phyloP scores from a whole-genome alignment of 352 stramenopile species.

The Phytophthora pluvialis region DNA sequence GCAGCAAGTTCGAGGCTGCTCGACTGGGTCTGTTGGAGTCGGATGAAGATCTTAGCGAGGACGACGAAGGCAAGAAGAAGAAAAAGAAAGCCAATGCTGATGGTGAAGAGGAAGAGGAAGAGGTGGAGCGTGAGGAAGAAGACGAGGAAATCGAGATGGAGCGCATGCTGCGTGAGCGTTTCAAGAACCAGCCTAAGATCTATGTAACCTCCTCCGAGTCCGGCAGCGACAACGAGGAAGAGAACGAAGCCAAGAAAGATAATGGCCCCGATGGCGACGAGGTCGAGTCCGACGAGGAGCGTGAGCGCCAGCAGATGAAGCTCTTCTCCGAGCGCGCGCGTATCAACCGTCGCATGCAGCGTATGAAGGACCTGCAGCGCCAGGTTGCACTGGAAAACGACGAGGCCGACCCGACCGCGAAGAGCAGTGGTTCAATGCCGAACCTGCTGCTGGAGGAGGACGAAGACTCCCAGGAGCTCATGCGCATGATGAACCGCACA shows the following conservation, averaged over 20 bases:
- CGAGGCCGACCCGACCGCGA: conserved; percentile 32
- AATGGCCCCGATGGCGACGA: conserved; percentile 52
- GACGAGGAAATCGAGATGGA: conserved; percentile 89
- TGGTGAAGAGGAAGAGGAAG: conserved; percentile 43
- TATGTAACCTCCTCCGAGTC: conserved; percentile 90
- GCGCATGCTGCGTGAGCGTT: conserved; percentile 74
- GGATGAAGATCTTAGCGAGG: conserved; percentile 77
- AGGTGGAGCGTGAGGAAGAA: conserved; percentile 56
- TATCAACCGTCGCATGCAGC: conserved; percentile 87
- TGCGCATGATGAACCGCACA: conserved; percentile 69
- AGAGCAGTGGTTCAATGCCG: conserved; percentile 37
- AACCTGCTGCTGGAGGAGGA: conserved; percentile 81
- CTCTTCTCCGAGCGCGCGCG: conserved; percentile 81
- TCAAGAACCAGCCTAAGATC: conserved; percentile 80
- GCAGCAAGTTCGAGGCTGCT: conserved; percentile 76
- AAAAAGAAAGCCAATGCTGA: conserved; percentile 38
- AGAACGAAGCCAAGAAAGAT: conserved; percentile 28
- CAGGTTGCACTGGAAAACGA: conserved; percentile 60
- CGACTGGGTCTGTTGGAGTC: conserved; percentile 81
- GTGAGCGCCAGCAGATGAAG: conserved; percentile 87
- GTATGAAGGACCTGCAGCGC: conserved; percentile 83
- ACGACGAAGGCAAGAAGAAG: conserved; percentile 47
- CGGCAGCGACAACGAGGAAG: conserved; percentile 63
- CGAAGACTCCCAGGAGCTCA: conserved; percentile 77
- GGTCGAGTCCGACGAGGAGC: conserved; percentile 78